Evolutionary conservation across 2,329 filamentous ascomycete genomes (phyloP).

Genomic region (Reticulascus tulasneorum): DNA sequence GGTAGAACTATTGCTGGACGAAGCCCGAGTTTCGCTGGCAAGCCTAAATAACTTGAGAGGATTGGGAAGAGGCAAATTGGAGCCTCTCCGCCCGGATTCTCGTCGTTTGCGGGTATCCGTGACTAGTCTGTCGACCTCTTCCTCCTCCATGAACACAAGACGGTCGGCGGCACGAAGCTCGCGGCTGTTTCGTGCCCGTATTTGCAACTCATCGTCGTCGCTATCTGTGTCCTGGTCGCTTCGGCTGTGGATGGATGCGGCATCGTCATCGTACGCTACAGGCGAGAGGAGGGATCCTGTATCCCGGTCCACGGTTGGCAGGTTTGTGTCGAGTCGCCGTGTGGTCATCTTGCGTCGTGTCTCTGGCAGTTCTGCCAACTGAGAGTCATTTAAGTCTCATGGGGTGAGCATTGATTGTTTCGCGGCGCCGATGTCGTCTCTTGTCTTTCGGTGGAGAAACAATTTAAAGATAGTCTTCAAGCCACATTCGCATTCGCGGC

Average conservation of each 20-base stretch:
- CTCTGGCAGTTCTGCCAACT: too few relatives aligned
- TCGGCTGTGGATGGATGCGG: constrained; percentile 60
- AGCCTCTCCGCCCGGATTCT: constrained; percentile 47
- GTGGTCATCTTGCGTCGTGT: constrained; percentile 11
- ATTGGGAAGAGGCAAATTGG: constrained; percentile 46
- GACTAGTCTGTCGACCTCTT: constrained; percentile 62
- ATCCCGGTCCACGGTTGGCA: constrained; percentile 19
- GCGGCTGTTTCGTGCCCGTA: constrained; percentile 61
- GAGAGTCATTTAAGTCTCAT: too few relatives aligned
- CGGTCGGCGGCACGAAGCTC: constrained; percentile 68
- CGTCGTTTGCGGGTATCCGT: constrained; percentile 44
- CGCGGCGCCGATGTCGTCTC: too few relatives aligned
- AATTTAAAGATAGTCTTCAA: too few relatives aligned
- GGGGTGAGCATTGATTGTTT: too few relatives aligned
- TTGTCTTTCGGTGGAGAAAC: too few relatives aligned
- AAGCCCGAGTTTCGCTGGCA: constrained; percentile 20
- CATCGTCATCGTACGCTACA: constrained; percentile 64
- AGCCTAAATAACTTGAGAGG: constrained; percentile 40
- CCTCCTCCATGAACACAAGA: constrained; percentile 70
- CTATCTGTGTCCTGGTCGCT: constrained; percentile 73
- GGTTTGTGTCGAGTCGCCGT: constrained; percentile 7
- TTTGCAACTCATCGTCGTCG: constrained; percentile 68
- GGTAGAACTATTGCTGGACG: constrained; percentile 37
- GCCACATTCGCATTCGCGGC: too few relatives aligned
- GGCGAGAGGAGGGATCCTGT: constrained; percentile 56